These are phyloP conservation scores for Henckelia pumila DNA, from an alignment of 257 asterid genomes.

Conservation along the genomic window DNA sequence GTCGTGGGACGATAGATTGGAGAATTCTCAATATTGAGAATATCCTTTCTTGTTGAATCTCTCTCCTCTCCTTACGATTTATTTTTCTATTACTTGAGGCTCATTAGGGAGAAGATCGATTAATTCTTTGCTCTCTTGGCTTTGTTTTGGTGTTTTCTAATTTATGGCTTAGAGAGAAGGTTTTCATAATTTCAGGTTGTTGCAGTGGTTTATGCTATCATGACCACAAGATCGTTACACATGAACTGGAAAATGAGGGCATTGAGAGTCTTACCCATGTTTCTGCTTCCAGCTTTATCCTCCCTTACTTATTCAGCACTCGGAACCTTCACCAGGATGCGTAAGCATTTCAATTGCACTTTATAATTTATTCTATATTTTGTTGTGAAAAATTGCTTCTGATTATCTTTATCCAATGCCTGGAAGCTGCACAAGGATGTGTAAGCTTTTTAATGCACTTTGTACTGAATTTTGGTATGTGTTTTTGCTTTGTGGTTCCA, in stretches of 20 bases:
- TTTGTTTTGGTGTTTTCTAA: not conserved
- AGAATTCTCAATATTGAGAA: too few relatives aligned
- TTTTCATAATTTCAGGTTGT: slow-evolving; percentile 47
- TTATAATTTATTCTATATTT: not conserved
- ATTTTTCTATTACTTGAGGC: too few relatives aligned
- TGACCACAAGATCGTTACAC: slow-evolving; percentile 68
- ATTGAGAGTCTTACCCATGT: slow-evolving; percentile 78
- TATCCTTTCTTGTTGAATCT: too few relatives aligned
- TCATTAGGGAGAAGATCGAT: too few relatives aligned
- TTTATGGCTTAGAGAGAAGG: slow-evolving; percentile 7
- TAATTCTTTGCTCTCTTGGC: not conserved
- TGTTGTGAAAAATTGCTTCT: slow-evolving; percentile 11
- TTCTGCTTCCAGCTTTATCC: slow-evolving; percentile 69
- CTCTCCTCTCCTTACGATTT: too few relatives aligned
- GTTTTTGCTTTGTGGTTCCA: not conserved
- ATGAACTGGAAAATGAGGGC: slow-evolving; percentile 91
- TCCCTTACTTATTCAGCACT: slow-evolving; percentile 49
- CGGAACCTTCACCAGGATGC: slow-evolving; percentile 63
- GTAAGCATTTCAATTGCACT: slow-evolving; percentile 46
- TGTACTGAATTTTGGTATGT: not conserved
- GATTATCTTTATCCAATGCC: slow-evolving; percentile 28
- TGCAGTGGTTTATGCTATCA: slow-evolving; percentile 80
- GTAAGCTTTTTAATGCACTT: slow-evolving; percentile 33
- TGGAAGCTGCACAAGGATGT: slow-evolving; percentile 38
- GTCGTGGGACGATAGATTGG: too few relatives aligned